These are phyloP conservation scores for Sphagnum magellanicum DNA, from an alignment of 228 moss, liverwort and hornwort species.

Conservation along the genomic window DNA sequence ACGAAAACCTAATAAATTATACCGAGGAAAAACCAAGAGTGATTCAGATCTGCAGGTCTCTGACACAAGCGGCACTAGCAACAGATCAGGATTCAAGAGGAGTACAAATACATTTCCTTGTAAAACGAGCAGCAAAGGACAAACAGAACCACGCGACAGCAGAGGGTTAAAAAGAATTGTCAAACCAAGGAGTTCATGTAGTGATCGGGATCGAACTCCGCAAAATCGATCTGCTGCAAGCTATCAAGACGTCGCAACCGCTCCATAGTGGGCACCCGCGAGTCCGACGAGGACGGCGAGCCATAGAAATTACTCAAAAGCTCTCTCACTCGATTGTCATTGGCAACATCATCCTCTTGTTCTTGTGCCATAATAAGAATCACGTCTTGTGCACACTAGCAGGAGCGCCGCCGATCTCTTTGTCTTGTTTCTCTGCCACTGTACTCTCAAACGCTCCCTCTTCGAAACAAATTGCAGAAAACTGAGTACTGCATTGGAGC, in stretches of 20 bases:
- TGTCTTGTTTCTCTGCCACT: too few relatives aligned
- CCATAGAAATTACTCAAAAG: slow-evolving; percentile 55
- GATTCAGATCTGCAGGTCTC: neutral
- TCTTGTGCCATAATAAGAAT: slow-evolving; percentile 23
- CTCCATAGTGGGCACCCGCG: slow-evolving; percentile 8
- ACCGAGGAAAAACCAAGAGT: neutral
- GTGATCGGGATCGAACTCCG: slow-evolving; percentile 48
- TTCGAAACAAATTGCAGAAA: too few relatives aligned
- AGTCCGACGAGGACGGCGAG: slow-evolving; percentile 12
- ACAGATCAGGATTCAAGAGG: neutral
- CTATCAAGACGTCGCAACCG: slow-evolving; percentile 11
- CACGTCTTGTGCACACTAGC: slow-evolving; percentile 27
- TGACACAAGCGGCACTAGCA: neutral
- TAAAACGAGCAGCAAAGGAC: neutral
- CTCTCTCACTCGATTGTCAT: slow-evolving; percentile 43
- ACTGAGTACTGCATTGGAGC: too few relatives aligned
- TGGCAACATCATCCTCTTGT: neutral
- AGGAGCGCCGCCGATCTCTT: neutral
- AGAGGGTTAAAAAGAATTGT: neutral
- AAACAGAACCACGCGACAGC: too few relatives aligned
- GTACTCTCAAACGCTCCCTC: too few relatives aligned
- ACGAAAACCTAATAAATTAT: too few relatives aligned
- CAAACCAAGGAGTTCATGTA: slow-evolving; percentile 41
- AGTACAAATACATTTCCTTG: neutral
- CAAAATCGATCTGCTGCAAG: slow-evolving; percentile 37